Evolutionary conservation across 2,329 filamentous ascomycete species (phyloP), one percentile per base, ranked within the genome.

Genomic region (Bertia moriformis): DNA sequence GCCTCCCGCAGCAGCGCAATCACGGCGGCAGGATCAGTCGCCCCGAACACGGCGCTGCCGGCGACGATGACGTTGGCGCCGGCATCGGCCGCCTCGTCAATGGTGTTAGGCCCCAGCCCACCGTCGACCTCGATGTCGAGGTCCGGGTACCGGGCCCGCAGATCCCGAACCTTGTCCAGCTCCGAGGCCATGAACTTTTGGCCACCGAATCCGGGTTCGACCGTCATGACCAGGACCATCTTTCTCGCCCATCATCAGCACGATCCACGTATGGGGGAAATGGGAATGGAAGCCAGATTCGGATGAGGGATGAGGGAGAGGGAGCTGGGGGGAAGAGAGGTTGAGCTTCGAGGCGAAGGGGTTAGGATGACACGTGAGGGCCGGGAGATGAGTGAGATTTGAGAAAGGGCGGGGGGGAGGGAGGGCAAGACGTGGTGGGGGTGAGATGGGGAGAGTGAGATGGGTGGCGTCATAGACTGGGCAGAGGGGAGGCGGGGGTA

Each of bases 141-240:
- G 4, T 94, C 73, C 2, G 91, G 89, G 57, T 96, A 98, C 52
- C 74, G 77, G 54, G 79, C 65, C 43, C 91, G 77, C 49, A 98
- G 68, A 29, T 80, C 86, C 47, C 81, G 63, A 18, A 98, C 91
- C 65, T 98, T 98, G 54, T 89, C 87, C 48, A 98, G 74, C 64
- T 94, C 86, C 4, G 84, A 85, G 12, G 86, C 78, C 87, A 96
- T 96, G 69, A 98, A 98, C 55, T 94, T 95, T 57, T 98, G 91
- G 4, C 91, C 91, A 45, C 91, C 91, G 55, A 98, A 98, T 36
- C 91, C 91, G 35, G 91, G 91, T 62, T 98, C 76, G 33, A 98
- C 91, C 1, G 91, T 98, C 91, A 98, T 98, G 43, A 98, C 74
- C 14, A 98, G 77, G 27, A 94, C 87, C 91, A 98, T 98, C 89